phyloP scores from a whole-genome alignment of 2,329 filamentous ascomycete genomes.

The Leptographium procerum region DNA sequence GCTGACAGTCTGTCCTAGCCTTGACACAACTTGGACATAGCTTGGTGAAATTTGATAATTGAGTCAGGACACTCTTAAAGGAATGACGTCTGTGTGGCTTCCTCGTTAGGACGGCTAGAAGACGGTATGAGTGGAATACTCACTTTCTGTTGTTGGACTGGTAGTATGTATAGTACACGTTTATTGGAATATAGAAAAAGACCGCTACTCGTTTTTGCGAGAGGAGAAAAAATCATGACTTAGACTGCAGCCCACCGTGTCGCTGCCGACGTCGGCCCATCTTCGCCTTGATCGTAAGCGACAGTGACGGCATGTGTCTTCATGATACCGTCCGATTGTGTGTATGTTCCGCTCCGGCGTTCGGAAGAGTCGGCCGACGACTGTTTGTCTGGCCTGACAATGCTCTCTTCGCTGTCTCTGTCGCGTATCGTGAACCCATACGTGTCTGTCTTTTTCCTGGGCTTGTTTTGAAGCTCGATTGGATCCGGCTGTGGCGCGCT shows the following conservation, averaged over 20 bases:
- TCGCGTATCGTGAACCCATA: background rate
- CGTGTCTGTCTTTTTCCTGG: background rate
- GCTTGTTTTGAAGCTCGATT: background rate
- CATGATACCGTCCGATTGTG: background rate
- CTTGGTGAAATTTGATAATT: too few relatives aligned
- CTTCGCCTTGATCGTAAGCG: background rate
- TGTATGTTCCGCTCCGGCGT: background rate
- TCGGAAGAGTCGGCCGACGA: background rate
- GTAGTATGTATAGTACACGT: background rate
- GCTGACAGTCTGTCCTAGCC: background rate
- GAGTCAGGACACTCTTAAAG: too few relatives aligned
- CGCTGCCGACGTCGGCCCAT: background rate
- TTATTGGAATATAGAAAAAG: background rate
- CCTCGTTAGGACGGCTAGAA: too few relatives aligned
- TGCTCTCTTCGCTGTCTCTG: background rate
- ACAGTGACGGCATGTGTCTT: background rate
- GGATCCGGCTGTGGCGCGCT: background rate
- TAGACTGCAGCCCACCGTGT: background rate
- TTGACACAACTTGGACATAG: too few relatives aligned
- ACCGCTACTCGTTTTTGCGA: too few relatives aligned
- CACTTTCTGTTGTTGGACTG: background rate
- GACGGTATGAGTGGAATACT: background rate
- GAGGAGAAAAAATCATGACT: background rate
- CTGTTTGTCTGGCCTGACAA: background rate
- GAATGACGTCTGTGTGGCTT: too few relatives aligned